Conservation (phyloP, 257 asterid species). For the Rauvolfia tetraphylla region DNA sequence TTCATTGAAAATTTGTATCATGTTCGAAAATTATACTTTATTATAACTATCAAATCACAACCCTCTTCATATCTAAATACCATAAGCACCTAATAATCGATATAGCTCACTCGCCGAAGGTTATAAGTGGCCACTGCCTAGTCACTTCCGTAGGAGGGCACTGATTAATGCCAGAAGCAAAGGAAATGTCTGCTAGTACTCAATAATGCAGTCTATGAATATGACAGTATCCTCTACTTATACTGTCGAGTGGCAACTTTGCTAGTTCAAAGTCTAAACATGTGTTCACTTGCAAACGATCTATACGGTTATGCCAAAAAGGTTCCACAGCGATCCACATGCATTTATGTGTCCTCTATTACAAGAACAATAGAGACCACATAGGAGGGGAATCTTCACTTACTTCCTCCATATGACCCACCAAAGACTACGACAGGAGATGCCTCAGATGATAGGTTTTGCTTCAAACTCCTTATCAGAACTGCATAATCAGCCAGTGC, state of each 20-base stretch:
- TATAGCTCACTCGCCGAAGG: neutral
- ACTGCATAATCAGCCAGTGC: constrained; percentile 78
- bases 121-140: neutral
- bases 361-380: constrained; percentile 4
- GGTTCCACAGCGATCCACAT: neutral
- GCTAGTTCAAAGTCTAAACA: neutral
- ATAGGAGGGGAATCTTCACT: constrained; percentile 20
- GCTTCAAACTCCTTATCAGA: constrained; percentile 58
- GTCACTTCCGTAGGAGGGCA: neutral
- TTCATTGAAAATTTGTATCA: neutral
- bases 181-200: neutral
- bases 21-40: neutral
- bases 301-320: constrained; percentile 1
- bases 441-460: constrained; percentile 63
- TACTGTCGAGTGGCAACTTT: neutral
- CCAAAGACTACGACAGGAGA: constrained; percentile 85
- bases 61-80: too few species aligned
- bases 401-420: constrained; percentile 90
- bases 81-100: neutral
- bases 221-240: neutral
- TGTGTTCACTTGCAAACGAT: neutral
- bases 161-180: neutral
- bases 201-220: neutral
- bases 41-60: neutral
- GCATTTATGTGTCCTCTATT: constrained; percentile 14